A percentile compares a stretch with the other conserved stretches of the same genome.
Conservation (phyloP, 2,329 filamentous ascomycete species). For the Neoarthrinium moseri region DNA sequence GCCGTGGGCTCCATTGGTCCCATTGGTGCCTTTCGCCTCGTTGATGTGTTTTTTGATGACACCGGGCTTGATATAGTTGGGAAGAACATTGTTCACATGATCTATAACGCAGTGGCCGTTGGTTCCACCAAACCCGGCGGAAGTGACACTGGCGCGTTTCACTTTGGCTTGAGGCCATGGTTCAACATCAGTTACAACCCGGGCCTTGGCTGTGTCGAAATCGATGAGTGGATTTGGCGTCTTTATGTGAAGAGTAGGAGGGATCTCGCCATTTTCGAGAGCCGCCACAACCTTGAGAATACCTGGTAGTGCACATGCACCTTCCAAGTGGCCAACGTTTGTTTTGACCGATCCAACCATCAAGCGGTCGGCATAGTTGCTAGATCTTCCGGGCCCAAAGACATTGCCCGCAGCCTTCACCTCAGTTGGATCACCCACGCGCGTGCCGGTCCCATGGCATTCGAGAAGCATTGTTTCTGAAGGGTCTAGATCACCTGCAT, state of each 20-base stretch:
- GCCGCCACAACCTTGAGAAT: slow-evolving; percentile 21
- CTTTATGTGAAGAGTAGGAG: not conserved
- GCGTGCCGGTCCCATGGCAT: slow-evolving; percentile 19
- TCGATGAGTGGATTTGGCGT: not conserved
- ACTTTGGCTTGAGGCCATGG: not conserved
- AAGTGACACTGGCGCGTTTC: slow-evolving; percentile 25
- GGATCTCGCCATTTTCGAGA: slow-evolving; percentile 15
- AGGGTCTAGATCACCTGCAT: not conserved
- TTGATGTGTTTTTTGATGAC: too few relatives aligned
- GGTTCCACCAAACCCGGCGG: slow-evolving; percentile 16
- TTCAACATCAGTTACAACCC: not conserved
- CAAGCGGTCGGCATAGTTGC: slow-evolving; percentile 11
- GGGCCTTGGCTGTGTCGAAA: not conserved
- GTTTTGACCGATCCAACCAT: slow-evolving; percentile 25
- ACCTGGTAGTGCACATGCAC: slow-evolving; percentile 23
- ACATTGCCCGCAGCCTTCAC: slow-evolving; percentile 17
- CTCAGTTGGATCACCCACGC: slow-evolving; percentile 15
- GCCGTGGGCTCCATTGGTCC: too few relatives aligned
- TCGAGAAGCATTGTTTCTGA: slow-evolving; percentile 21
- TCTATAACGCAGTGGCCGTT: slow-evolving; percentile 15
- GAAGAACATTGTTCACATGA: not conserved
- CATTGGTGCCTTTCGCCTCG: too few relatives aligned
- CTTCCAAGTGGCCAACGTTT: slow-evolving; percentile 26
- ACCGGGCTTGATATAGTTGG: too few relatives aligned
- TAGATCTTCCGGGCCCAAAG: slow-evolving; percentile 1